Base-by-base conservation (phyloP, 352 stramenopile genomes). In the Phytophthora pini region DNA sequence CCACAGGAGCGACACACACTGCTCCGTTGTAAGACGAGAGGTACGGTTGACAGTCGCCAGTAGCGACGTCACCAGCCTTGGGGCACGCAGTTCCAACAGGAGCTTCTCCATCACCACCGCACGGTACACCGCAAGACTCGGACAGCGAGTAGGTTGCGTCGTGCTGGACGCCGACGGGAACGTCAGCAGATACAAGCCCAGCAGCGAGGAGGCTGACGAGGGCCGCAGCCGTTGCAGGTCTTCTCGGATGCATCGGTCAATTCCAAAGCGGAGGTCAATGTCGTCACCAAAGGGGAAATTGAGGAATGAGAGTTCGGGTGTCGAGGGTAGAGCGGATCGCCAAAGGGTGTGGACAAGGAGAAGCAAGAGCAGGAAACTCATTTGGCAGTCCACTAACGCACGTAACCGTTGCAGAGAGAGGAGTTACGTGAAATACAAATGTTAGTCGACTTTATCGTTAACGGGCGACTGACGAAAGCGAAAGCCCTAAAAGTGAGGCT, bases 111-210 rank as follows among this genome's bases (percentile, higher is more conserved):
- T 40, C 13, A 50, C 67, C 67, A 34, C 56, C 66, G 41, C 67
- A 75, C 1, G 61, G 47, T 5, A 68, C 34, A 20, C 61, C 67
- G n/a, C 40, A 57, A 53, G 51, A 64, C 36, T 75, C 56, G 6
- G 67, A 34, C 4, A 75, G 13, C 38, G 50, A 50, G 52, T 71
- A 75, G 26, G 51, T 67, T 10, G 67, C 67, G 27, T 75, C 67
- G 10, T 68, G 27, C 44, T 65, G 44, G 40, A 75, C 67, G 17
- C 44, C 51, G 20, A 76, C 0, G 32, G 36, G 9, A 75, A 75
- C 61, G 45, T 68, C 50, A 10, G 61, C 67, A 2, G 51, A 48
- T 5, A 32, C 61, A 5, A 68, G 45, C 6, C 44, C 40, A 3
- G 43, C 32, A 5, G 34, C 56, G 1, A 64, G 29, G 17, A 75